These are phyloP conservation scores for Dacryopinax primogenitus DNA, from an alignment of 768 basidiomycete genomes.

Conservation along the genomic window DNA sequence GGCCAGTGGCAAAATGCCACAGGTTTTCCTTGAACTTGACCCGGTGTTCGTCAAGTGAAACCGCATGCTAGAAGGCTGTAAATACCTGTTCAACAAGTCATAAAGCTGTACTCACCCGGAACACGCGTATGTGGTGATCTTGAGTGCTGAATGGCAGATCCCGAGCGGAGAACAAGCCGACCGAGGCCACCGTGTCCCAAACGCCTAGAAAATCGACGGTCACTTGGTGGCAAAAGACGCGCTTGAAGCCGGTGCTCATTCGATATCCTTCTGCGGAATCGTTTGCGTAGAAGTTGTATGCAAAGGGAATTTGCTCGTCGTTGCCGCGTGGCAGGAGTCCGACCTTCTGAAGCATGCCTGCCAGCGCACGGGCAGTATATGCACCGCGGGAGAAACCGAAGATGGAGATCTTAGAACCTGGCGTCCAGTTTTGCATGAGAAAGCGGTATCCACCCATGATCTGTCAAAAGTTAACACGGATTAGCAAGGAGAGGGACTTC, in stretches of 20 bases:
- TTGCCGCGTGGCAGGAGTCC: conserved; percentile 61
- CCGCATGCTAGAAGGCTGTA: conserved; percentile 46
- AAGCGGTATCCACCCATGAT: conserved; percentile 51
- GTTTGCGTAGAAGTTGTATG: conserved; percentile 28
- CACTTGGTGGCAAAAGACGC: conserved; percentile 17
- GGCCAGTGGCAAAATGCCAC: conserved; percentile 17
- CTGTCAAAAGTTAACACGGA: neutral
- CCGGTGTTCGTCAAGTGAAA: conserved; percentile 62
- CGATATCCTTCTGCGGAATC: neutral
- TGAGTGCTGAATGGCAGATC: conserved; percentile 21
- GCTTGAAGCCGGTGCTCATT: conserved; percentile 17
- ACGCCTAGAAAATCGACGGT: conserved; percentile 21
- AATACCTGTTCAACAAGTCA: conserved; percentile 39
- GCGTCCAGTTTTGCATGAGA: conserved; percentile 64
- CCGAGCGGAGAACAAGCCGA: conserved; percentile 15
- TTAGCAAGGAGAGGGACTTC: neutral
- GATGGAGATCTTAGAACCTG: conserved; percentile 34
- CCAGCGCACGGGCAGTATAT: conserved; percentile 24
- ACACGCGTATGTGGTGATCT: conserved; percentile 15
- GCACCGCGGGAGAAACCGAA: conserved; percentile 29
- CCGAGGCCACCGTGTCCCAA: conserved; percentile 26
- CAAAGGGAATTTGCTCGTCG: conserved; percentile 56
- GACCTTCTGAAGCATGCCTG: conserved; percentile 23
- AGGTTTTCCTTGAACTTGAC: conserved; percentile 39
- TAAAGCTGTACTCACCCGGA: conserved; percentile 50